Percentiles rank a stretch among this genome's conserved stretches.
Evolutionary conservation across 2,329 filamentous ascomycete genomes (phyloP).

Genomic region (Calonectria fujianensis): DNA sequence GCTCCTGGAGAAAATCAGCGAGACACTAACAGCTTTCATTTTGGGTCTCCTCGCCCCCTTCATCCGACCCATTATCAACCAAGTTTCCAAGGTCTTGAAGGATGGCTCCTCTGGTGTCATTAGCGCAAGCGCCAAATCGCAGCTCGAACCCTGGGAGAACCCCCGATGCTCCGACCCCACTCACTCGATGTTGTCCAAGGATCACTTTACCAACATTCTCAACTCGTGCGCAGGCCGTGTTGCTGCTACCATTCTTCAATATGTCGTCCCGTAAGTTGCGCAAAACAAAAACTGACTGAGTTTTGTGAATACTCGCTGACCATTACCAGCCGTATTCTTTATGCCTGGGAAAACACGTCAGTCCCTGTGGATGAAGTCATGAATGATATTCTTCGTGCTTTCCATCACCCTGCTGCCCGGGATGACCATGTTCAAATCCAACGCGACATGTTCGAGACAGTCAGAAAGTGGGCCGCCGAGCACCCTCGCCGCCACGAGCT

Average conservation of each 20-base stretch:
- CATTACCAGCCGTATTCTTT: conserved; percentile 80
- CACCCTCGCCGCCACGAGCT: conserved; percentile 80
- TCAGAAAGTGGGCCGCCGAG: conserved; percentile 86
- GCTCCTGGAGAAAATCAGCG: conserved; percentile 94
- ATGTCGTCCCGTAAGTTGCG: conserved; percentile 82
- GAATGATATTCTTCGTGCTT: conserved; percentile 86
- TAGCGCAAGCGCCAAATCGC: conserved; percentile 81
- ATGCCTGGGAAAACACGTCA: conserved; percentile 92
- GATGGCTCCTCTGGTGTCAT: conserved; percentile 85
- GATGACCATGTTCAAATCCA: conserved; percentile 87
- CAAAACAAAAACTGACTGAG: not conserved
- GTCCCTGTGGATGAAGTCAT: conserved; percentile 89
- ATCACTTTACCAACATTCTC: conserved; percentile 87
- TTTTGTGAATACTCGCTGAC: conserved; percentile 32
- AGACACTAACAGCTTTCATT: conserved; percentile 93
- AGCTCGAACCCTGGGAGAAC: conserved; percentile 88
- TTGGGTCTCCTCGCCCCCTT: conserved; percentile 94
- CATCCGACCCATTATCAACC: conserved; percentile 91
- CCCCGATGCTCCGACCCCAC: conserved; percentile 85
- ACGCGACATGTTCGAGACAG: conserved; percentile 89
- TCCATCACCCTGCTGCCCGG: conserved; percentile 92
- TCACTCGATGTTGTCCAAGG: conserved; percentile 88
- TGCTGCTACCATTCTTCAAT: conserved; percentile 86
- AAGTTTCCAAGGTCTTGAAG: conserved; percentile 89
- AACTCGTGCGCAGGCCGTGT: conserved; percentile 86